Percentiles rank a stretch among this genome's conserved stretches.
Evolutionary conservation across 129 eudicot species (phyloP).

Genomic region (Ambrosia trifida): DNA sequence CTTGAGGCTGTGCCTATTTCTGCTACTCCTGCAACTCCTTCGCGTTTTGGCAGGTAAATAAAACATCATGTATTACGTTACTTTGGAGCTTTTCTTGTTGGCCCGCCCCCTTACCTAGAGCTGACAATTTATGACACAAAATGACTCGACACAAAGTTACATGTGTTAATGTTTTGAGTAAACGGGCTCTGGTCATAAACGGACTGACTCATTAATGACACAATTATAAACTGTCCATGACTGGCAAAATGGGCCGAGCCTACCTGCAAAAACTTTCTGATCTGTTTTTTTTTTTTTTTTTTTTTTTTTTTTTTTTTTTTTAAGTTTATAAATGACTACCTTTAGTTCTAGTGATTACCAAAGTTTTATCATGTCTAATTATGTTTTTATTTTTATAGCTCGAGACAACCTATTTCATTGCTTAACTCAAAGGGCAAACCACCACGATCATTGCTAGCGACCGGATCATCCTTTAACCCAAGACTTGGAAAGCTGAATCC

Average conservation of each 20-base stretch:
- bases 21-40: constrained; percentile 69
- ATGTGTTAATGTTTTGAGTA: too few relatives aligned
- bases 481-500: constrained; percentile 46
- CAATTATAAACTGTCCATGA: too few relatives aligned
- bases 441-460: constrained; percentile 56
- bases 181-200: too few relatives aligned
- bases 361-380: constrained; percentile 35
- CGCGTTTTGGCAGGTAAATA: constrained; percentile 53
- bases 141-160: too few relatives aligned
- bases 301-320: too few relatives aligned
- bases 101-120: background rate
- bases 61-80: background rate
- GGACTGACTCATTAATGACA: too few relatives aligned
- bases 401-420: constrained; percentile 38
- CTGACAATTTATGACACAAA: too few relatives aligned
- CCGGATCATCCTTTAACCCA: constrained; percentile 52
- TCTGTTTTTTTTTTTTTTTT: too few relatives aligned
- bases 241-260: too few relatives aligned
- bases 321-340: too few relatives aligned
- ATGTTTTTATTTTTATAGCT: background rate
- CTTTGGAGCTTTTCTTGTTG: background rate
- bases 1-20: constrained; percentile 48
- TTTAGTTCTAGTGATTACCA: background rate
- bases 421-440: constrained; percentile 71
- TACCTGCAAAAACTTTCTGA: too few relatives aligned